Percentiles rank a stretch among this genome's conserved stretches.
Conservation (phyloP, 2,329 filamentous ascomycete genomes). For the Xylariaceae sp. region DNA sequence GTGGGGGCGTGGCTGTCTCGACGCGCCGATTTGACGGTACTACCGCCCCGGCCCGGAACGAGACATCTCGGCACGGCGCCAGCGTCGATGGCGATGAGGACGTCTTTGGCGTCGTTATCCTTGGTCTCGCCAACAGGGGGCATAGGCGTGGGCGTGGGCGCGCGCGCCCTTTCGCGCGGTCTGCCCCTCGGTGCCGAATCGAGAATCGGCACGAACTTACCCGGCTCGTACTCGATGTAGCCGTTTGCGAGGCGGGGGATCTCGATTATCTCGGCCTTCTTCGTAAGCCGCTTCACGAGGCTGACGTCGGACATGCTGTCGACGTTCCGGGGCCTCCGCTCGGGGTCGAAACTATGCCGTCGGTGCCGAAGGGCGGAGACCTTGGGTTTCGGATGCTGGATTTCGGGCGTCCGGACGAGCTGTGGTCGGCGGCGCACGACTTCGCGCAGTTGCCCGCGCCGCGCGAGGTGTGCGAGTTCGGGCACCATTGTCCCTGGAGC, state of each 20-base stretch:
- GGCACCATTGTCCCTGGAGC: background rate
- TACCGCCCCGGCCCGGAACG: background rate
- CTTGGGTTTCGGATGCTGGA: background rate
- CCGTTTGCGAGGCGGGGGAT: conserved; percentile 8
- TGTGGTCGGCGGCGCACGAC: background rate
- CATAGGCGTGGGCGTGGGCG: background rate
- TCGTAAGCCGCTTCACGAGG: conserved; percentile 22
- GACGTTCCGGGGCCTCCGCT: background rate
- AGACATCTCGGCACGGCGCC: background rate
- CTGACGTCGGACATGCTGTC: conserved; percentile 16
- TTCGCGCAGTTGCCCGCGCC: background rate
- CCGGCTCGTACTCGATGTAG: conserved; percentile 21
- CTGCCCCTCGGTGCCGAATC: background rate
- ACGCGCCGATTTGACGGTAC: too few species aligned
- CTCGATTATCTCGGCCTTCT: conserved; percentile 14
- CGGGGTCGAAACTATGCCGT: background rate
- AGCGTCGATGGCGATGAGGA: background rate
- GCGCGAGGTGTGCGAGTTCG: conserved; percentile 13
- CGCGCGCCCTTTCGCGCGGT: background rate
- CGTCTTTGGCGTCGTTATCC: background rate
- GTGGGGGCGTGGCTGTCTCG: background rate
- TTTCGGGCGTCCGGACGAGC: background rate
- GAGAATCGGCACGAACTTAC: conserved; percentile 22
- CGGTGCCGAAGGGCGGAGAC: background rate
- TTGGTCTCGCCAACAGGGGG: too few species aligned